Evolutionary conservation across 148 eudicot genomes (phyloP), one percentile per base, ranked within the genome.

Genomic region (Camellia japonica): DNA sequence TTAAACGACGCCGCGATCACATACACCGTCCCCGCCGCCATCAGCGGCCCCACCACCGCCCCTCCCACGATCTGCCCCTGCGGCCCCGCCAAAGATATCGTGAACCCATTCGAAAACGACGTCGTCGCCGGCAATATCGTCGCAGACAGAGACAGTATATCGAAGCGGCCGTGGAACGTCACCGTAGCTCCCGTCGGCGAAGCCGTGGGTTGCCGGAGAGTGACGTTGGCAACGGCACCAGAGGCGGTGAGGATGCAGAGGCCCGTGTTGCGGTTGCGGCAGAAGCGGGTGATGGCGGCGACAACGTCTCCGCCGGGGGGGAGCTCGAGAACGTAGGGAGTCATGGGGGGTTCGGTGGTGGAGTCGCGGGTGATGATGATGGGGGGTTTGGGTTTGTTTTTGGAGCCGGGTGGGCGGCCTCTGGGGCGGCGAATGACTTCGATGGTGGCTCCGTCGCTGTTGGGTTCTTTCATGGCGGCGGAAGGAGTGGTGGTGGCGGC

Each of bases 381-480:
- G 1, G 94, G 89, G 0, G 98, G 94, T 51, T 90, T 94, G 8
- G 92, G 94, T 44, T 90, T 91, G 90, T 94, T 94, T 38, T 91
- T 94, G 0, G 98, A 92, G 0, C 98, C 98, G 2, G 97, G 94
- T 0, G 98, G 98, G 2, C 98, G 87, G 51, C 98, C 98, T 7
- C 98, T 82, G 15, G 97, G 97, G 12, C 93, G 89, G 6, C 91
- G 88, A 13, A 78, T 68, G 1, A 85, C 82, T 5, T 92, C 94
- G 43, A 90, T 80, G 0, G 93, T 81, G 18, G 87, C 87, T 46
- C 90, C 93, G 62, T 90, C 97, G 75, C 75, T 82, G 73, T 51
- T 69, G 75, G 74, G 5, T 1, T 12, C 66, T 54, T 58, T 15
- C 6, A 58, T 56, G 58, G 78, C 47, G 5, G 80, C 2, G 56